Evolutionary conservation across 805 yeast species (phyloP).

Genomic region (Danielia oregonensis): DNA sequence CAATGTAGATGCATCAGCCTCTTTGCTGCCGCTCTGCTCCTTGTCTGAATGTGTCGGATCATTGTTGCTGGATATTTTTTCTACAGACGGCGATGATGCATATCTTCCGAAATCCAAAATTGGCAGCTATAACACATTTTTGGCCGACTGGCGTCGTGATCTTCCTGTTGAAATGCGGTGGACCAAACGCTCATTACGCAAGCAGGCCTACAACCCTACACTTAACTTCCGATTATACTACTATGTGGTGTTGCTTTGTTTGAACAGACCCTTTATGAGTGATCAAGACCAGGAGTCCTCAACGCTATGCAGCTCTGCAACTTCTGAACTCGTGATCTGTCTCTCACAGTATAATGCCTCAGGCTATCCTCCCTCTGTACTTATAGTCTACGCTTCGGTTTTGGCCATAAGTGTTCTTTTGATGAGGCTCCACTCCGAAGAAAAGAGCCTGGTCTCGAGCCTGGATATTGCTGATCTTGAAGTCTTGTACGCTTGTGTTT

Average conservation of each 20-base stretch:
- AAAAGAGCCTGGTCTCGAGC: not conserved
- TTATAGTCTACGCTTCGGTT: constrained; percentile 13
- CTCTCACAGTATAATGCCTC: constrained; percentile 11
- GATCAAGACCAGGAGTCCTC: not conserved
- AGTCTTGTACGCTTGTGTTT: constrained; percentile 9
- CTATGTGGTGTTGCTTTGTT: constrained; percentile 14
- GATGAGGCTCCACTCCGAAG: constrained; percentile 4
- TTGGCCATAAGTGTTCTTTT: constrained; percentile 13
- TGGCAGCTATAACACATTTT: constrained; percentile 8
- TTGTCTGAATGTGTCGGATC: constrained; percentile 17
- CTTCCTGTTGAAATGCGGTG: constrained; percentile 13
- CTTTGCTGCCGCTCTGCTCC: constrained; percentile 14
- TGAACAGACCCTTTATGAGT: constrained; percentile 13
- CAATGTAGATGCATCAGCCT: constrained; percentile 14
- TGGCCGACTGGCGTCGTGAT: constrained; percentile 12
- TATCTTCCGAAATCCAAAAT: constrained; percentile 10
- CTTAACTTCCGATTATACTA: constrained; percentile 14
- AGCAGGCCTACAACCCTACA: constrained; percentile 14
- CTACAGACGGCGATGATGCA: constrained; percentile 13
- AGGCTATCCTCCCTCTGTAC: constrained; percentile 9
- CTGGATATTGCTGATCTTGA: constrained; percentile 7
- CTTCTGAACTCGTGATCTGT: constrained; percentile 11
- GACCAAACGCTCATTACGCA: constrained; percentile 8
- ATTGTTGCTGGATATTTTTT: constrained; percentile 13
- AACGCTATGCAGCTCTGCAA: constrained; percentile 10